Evolutionary conservation across 441 rosid species (phyloP).

Genomic region (Geranium incanum): DNA sequence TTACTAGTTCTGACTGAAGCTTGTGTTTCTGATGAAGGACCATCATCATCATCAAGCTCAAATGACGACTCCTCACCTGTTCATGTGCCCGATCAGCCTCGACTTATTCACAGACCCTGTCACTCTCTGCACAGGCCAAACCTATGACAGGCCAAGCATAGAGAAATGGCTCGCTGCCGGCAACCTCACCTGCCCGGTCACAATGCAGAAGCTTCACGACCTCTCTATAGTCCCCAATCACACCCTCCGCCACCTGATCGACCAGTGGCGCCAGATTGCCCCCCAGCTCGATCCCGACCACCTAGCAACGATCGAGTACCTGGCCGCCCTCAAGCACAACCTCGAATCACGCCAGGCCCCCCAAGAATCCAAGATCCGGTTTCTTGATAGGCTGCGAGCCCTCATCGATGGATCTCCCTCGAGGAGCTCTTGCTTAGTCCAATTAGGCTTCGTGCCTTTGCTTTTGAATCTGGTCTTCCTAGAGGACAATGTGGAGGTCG

Average conservation of each 20-base stretch:
- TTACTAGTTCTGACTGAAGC: background rate
- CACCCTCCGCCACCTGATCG: conserved; percentile 48
- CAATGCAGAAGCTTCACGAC: conserved; percentile 61
- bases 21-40: conserved; percentile 27
- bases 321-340: conserved; percentile 28
- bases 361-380: conserved; percentile 24
- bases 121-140: conserved; percentile 59
- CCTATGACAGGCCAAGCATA: conserved; percentile 56
- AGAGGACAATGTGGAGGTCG: conserved; percentile 24
- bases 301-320: conserved; percentile 10
- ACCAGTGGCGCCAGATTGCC: conserved; percentile 41
- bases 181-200: conserved; percentile 54
- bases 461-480: conserved; percentile 33
- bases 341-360: conserved; percentile 31
- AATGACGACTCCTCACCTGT: conserved; percentile 43
- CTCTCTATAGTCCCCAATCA: conserved; percentile 46
- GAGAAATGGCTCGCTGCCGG: conserved; percentile 55
- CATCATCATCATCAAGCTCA: conserved; percentile 11
- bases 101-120: conserved; percentile 58
- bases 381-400: conserved; percentile 23
- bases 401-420: conserved; percentile 26
- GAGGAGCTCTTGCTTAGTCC: conserved; percentile 23
- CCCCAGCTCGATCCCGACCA: conserved; percentile 18
- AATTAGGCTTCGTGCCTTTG: conserved; percentile 40
- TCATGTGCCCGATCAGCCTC: conserved; percentile 57